Conservation (phyloP, 805 yeast species). For the Monosporozyma aquatica region DNA sequence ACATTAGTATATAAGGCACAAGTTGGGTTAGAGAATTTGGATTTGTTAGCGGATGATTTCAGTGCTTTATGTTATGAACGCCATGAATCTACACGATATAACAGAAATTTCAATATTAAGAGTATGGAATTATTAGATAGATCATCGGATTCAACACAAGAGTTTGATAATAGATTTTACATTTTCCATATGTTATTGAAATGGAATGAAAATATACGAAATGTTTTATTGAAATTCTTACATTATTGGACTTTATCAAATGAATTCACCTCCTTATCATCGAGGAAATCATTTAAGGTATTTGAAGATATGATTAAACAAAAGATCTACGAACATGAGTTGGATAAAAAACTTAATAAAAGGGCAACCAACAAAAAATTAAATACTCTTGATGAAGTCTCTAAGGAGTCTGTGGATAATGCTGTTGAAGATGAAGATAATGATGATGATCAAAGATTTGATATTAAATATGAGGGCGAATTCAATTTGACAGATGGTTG, state of each 20-base stretch:
- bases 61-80: slow-evolving; percentile 8
- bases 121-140: slow-evolving; percentile 17
- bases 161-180: slow-evolving; percentile 50
- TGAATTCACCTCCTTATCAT: slow-evolving; percentile 36
- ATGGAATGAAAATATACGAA: slow-evolving; percentile 68
- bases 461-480: background rate
- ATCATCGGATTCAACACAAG: slow-evolving; percentile 1
- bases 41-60: slow-evolving; percentile 18
- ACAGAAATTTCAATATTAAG: slow-evolving; percentile 6
- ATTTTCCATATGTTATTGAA: slow-evolving; percentile 64
- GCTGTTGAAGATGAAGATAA: no score
- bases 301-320: slow-evolving; percentile 41
- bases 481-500: slow-evolving; percentile 8
- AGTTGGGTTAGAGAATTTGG: slow-evolving; percentile 12
- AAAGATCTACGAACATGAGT: slow-evolving; percentile 10
- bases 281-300: slow-evolving; percentile 41
- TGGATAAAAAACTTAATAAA: background rate
- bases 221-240: slow-evolving; percentile 52
- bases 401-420: background rate
- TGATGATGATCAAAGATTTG: slow-evolving; percentile 1
- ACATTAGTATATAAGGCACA: slow-evolving; percentile 10
- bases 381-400: background rate
- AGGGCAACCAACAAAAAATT: background rate
- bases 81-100: background rate
- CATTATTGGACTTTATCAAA: slow-evolving; percentile 39